A percentile compares a stretch with the other conserved stretches of the same genome.
Evolutionary conservation across 208 protist species (phyloP).

Genomic region (Trypanosoma conorhini): DNA sequence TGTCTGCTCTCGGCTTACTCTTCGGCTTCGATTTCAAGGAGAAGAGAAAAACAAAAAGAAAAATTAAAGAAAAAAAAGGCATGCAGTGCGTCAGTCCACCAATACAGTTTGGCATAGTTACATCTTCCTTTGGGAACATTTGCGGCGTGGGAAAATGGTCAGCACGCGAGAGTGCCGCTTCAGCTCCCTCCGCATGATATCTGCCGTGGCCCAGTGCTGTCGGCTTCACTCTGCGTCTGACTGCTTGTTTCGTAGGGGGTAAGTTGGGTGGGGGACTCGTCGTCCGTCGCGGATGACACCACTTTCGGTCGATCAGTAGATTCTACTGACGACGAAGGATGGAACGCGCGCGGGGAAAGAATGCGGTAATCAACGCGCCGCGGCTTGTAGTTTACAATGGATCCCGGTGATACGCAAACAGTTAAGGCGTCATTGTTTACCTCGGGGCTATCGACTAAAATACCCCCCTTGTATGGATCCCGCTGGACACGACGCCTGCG

Average conservation of each 20-base stretch:
- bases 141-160: background rate
- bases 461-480: conserved; percentile 16
- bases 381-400: background rate
- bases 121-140: background rate
- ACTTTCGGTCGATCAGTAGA: background rate
- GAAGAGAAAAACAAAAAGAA: too few relatives aligned
- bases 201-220: background rate
- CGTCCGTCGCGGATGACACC: background rate
- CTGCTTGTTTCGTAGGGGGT: background rate
- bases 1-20: too few relatives aligned
- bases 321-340: background rate
- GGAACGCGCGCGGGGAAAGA: background rate
- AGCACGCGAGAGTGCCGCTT: background rate
- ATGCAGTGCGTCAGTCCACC: background rate
- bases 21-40: too few relatives aligned
- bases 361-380: background rate
- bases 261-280: background rate
- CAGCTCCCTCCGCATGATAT: background rate
- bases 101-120: background rate
- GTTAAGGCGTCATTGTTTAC: background rate
- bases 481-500: conserved; percentile 3
- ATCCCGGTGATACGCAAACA: background rate
- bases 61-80: too few relatives aligned
- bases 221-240: background rate
- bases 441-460: conserved; percentile 3